phyloP scores from a whole-genome alignment of 495 filamentous ascomycete genomes.

The Neurospora cerealis region DNA sequence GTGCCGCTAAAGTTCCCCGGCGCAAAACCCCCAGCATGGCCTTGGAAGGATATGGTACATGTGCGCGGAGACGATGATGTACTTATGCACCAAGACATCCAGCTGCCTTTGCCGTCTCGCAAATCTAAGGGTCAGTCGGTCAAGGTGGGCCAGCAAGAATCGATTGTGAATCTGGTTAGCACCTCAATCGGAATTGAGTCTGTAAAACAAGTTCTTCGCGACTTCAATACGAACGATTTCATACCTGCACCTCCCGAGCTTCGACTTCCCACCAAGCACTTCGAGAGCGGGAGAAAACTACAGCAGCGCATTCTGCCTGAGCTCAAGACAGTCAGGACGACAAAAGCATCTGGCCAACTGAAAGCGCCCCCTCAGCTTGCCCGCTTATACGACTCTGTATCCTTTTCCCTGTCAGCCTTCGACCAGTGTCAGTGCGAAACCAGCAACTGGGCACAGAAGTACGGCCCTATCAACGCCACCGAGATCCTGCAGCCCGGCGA shows the following conservation, averaged over 20 bases:
- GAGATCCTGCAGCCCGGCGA: conserved; percentile 70
- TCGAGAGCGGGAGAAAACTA: conserved; percentile 39
- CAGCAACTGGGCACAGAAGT: conserved; percentile 74
- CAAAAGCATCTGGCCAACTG: conserved; percentile 6
- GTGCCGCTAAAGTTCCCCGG: conserved; percentile 46
- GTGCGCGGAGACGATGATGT: conserved; percentile 32
- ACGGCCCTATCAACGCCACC: conserved; percentile 58
- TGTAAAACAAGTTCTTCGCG: conserved; percentile 14
- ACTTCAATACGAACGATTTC: conserved; percentile 29
- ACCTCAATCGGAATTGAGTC: conserved; percentile 22
- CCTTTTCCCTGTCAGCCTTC: conserved; percentile 59
- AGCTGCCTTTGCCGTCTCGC: conserved; percentile 10
- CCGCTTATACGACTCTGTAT: conserved; percentile 50
- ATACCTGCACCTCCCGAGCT: conserved; percentile 29
- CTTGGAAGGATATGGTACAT: conserved; percentile 53
- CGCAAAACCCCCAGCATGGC: conserved; percentile 57
- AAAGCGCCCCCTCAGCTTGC: conserved; percentile 47
- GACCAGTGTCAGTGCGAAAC: conserved; percentile 69
- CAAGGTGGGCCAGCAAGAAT: conserved; percentile 32
- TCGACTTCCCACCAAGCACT: conserved; percentile 36
- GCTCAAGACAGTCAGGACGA: conserved; percentile 13
- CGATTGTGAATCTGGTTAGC: conserved; percentile 28
- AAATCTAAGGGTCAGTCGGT: conserved; percentile 43
- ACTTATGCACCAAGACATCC: not conserved
- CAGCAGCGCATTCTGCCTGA: conserved; percentile 30